Evolutionary conservation across 768 basidiomycete genomes (phyloP), one percentile per base, ranked within the genome.

Genomic region (Lentinula guzmanii): DNA sequence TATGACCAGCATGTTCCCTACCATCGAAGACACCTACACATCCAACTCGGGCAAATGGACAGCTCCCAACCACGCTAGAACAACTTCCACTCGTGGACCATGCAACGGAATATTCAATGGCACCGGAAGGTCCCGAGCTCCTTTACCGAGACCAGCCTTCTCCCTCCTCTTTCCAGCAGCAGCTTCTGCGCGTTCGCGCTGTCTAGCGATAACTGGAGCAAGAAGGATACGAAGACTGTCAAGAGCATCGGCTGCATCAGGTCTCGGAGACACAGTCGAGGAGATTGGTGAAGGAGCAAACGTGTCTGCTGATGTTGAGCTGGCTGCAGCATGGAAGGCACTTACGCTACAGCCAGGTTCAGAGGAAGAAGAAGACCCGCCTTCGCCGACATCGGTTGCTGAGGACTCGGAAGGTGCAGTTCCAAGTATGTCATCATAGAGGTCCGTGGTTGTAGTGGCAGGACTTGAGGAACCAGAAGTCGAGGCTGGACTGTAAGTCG

Each of bases 1-100:
- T 3, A 18, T 24, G 46, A 21, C 46, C 46, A 21, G 21, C 46
- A 48, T 24, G n/a, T 48, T 5, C 9, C 18, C 21, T 18, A 28
- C 7, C 21, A 11, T 48, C 46, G 7, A 2, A 7, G 6, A 48
- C 46, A 18, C 41, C 58, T 63, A 70, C 5, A 45, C 71, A 54
- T 92, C 91, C 66, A 93, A 70, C 67, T 91, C 90, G 3, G 83
- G 85, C 39, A 94, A 72, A 76, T 90, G 87, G 60, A 92, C 88
- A 16, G 90, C 91, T 28, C 80, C 91, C 59, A 94, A 75, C 91
- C 91, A 94, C 46, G 92, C 92, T 60, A 94, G 79, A 60, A 93
- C 79, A 60, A 94, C 79, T 73, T 94, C 92, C 51, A 94, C 92
- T 5, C 91, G 81, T 39, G 93, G 91, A 0, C 92, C 92, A 72